Conservation (phyloP, 2,329 filamentous ascomycete species). For the Paecilomyces variotii region DNA sequence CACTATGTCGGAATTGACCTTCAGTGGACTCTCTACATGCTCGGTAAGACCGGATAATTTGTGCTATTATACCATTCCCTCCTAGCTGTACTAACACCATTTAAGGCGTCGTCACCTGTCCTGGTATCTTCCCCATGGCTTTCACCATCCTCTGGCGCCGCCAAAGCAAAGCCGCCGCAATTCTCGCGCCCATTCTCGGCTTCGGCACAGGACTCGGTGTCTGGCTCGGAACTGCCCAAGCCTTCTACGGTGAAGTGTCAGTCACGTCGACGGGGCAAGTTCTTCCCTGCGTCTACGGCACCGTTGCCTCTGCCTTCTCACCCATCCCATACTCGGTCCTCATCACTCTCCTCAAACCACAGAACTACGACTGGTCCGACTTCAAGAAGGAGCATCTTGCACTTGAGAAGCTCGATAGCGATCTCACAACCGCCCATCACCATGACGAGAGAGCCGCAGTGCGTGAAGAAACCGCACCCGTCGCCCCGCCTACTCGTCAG, state of each 20-base stretch:
- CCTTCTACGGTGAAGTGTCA: constrained; percentile 40
- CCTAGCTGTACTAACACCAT: not conserved
- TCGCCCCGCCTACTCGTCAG: not conserved
- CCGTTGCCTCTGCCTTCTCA: constrained; percentile 46
- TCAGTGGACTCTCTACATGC: constrained; percentile 49
- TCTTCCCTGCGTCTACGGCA: constrained; percentile 47
- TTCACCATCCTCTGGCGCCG: constrained; percentile 47
- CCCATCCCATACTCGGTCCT: constrained; percentile 43
- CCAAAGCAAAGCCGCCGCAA: constrained; percentile 43
- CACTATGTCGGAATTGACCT: constrained; percentile 49
- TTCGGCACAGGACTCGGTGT: constrained; percentile 45
- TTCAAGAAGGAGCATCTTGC: constrained; percentile 27
- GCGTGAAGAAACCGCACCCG: constrained; percentile 16
- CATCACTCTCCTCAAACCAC: constrained; percentile 40
- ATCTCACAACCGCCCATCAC: constrained; percentile 13
- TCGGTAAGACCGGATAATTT: constrained; percentile 21
- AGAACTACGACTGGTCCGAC: constrained; percentile 35
- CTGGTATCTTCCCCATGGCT: constrained; percentile 46
- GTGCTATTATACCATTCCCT: not conserved
- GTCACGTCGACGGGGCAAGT: constrained; percentile 43
- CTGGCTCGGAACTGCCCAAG: constrained; percentile 44
- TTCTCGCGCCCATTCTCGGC: constrained; percentile 44
- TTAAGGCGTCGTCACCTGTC: constrained; percentile 44
- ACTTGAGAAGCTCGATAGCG: constrained; percentile 16
- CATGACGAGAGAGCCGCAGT: not conserved